phyloP scores from a whole-genome alignment of 805 yeast genomes.

The Blastobotrys parvus region DNA sequence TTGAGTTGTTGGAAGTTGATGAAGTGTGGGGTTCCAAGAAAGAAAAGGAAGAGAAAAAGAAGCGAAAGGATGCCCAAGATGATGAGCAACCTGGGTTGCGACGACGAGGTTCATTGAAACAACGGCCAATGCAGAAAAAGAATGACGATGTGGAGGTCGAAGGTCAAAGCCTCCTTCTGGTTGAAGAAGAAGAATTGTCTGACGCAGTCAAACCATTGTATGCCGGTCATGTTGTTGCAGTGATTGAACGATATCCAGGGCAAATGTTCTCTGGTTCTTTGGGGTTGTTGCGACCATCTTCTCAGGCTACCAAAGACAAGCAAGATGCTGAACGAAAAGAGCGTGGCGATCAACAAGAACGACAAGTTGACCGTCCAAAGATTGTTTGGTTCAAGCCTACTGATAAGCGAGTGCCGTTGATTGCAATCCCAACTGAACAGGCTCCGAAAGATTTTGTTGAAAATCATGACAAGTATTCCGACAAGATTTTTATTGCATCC shows the following conservation, averaged over 20 bases:
- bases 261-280: constrained; percentile 92
- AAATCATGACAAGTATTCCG: constrained; percentile 73
- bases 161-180: constrained; percentile 85
- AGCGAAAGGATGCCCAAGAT: constrained; percentile 51
- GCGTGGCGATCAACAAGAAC: constrained; percentile 13
- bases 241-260: constrained; percentile 94
- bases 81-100: constrained; percentile 29
- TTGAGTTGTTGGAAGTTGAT: constrained; percentile 87
- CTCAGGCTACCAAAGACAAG: constrained; percentile 78
- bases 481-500: constrained; percentile 83
- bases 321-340: constrained; percentile 30
- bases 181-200: constrained; percentile 91
- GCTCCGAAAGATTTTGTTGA: constrained; percentile 95
- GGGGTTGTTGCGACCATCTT: constrained; percentile 91
- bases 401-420: constrained; percentile 93
- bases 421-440: constrained; percentile 97
- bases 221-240: constrained; percentile 98
- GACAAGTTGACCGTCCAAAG: constrained; percentile 53
- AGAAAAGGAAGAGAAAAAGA: constrained; percentile 94
- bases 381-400: constrained; percentile 99
- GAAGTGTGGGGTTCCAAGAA: constrained; percentile 96
- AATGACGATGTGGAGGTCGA: constrained; percentile 98
- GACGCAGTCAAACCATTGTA: constrained; percentile 90
- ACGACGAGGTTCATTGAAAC: constrained; percentile 86
- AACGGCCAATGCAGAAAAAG: constrained; percentile 94